phyloP scores from a whole-genome alignment of 106 monocot species.

The Triglochin maritima region DNA sequence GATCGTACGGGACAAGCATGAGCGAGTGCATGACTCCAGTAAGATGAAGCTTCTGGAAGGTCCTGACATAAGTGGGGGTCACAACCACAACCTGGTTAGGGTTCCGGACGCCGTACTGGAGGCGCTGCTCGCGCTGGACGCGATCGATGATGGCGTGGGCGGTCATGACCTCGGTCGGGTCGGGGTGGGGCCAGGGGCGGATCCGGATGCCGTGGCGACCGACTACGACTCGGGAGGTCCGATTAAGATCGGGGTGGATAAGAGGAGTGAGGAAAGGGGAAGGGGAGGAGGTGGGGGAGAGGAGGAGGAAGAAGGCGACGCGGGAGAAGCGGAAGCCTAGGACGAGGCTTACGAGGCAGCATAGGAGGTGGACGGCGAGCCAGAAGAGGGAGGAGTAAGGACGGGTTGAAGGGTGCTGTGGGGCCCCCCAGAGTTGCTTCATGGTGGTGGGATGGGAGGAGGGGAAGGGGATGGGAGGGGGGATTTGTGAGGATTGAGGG shows the following conservation, averaged over 20 bases:
- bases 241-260: slow-evolving; percentile 4
- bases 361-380: slow-evolving; percentile 51
- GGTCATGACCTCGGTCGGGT: slow-evolving; percentile 57
- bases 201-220: slow-evolving; percentile 96
- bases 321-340: slow-evolving; percentile 94
- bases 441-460: background rate
- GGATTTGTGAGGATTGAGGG: too few species aligned
- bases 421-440: slow-evolving; percentile 2
- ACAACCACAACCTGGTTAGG: slow-evolving; percentile 43
- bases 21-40: slow-evolving; percentile 69
- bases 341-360: slow-evolving; percentile 57
- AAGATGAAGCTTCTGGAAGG: slow-evolving; percentile 86
- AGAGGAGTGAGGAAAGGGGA: slow-evolving; percentile 9
- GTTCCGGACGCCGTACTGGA: slow-evolving; percentile 45
- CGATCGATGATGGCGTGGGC: slow-evolving; percentile 72
- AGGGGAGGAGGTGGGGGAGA: slow-evolving; percentile 32
- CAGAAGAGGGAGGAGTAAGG: slow-evolving; percentile 36
- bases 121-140: slow-evolving; percentile 79
- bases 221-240: slow-evolving; percentile 47
- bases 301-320: slow-evolving; percentile 65
- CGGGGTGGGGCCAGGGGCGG: slow-evolving; percentile 91
- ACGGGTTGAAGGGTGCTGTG: background rate
- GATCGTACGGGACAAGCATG: slow-evolving; percentile 50
- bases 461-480: background rate
- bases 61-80: slow-evolving; percentile 80